Evolutionary conservation across 2,329 filamentous ascomycete genomes (phyloP), one percentile per base, ranked within the genome.

Genomic region (Shiraia bambusicola): DNA sequence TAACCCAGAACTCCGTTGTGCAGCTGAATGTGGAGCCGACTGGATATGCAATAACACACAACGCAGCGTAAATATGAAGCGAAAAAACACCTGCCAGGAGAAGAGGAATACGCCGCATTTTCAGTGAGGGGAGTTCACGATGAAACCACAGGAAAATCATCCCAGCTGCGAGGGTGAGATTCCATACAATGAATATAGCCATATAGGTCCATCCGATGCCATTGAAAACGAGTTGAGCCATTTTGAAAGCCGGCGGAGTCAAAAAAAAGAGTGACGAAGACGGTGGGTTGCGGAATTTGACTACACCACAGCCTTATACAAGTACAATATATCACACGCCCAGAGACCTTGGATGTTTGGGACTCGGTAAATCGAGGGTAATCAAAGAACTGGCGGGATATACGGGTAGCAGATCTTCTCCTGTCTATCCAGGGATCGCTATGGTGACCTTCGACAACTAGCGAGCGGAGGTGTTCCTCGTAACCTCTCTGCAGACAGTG

Each of bases 1-100:
- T 66, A 26, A 63, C 37, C 62, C 62, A 66, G 36, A 60, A 66
- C 30, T 64, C 59, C 1, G 55, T 43, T 0, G 47, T 43, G 27
- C 62, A 66, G n/a, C 52, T 42, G 14, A 60, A 47, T n/a, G 52
- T 35, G 4, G 60, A 42, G 9, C 48, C 52, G 12, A 65, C 37
- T 10, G 53, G 51, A 47, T 66, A 66, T n/a, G 41, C 53, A 30
- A 54, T 17, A 4, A 55, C 30, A 32, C 54, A 57, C 1, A 63
- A 34, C 16, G 49, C 34, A 13, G 51, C 63, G 42, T 66, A 66
- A 2, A 56, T 35, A 32, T 66, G 62, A 2, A 66, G 50, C 4
- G 50, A 52, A 24, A 48, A 25, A 9, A 63, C 40, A 19, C 54
- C 62, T 10, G 42, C 34, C 17, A 65, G 61, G 10, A 66, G 29